A percentile compares a stretch with the other conserved stretches of the same genome.
phyloP scores from a whole-genome alignment of 352 stramenopile genomes.

The Pythium brachiatum region DNA sequence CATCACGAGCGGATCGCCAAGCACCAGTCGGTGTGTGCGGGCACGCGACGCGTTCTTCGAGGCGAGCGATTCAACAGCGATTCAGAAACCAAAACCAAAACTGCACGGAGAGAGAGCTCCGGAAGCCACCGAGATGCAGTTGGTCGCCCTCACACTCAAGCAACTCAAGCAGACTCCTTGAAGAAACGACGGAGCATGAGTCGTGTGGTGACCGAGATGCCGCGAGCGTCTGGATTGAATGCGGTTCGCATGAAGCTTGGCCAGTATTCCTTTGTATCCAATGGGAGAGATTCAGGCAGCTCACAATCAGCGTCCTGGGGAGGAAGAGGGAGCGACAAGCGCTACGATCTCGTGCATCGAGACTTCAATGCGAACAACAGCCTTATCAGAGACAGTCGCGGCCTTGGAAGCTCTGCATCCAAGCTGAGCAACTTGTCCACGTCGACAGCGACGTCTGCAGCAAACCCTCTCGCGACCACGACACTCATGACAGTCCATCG shows the following conservation, averaged over 20 bases:
- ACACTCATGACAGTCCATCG: constrained; percentile 36
- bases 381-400: no score
- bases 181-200: neutral
- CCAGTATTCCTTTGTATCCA: neutral
- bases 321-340: neutral
- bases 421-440: constrained; percentile 23
- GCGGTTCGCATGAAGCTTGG: neutral
- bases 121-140: no score
- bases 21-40: constrained; percentile 60
- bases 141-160: neutral
- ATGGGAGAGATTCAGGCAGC: neutral
- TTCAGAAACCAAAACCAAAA: neutral
- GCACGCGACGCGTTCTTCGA: constrained; percentile 1
- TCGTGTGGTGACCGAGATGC: neutral
- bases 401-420: neutral
- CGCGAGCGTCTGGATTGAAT: neutral
- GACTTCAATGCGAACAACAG: constrained; percentile 19
- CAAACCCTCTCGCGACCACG: constrained; percentile 49
- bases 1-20: constrained; percentile 57
- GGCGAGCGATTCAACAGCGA: neutral
- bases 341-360: constrained; percentile 15
- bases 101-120: neutral
- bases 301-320: neutral
- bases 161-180: neutral
- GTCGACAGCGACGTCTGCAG: constrained; percentile 46